Evolutionary conservation across 2,329 filamentous ascomycete species (phyloP), one percentile per base, ranked within the genome.

Genomic region (Aspergillus bombycis): DNA sequence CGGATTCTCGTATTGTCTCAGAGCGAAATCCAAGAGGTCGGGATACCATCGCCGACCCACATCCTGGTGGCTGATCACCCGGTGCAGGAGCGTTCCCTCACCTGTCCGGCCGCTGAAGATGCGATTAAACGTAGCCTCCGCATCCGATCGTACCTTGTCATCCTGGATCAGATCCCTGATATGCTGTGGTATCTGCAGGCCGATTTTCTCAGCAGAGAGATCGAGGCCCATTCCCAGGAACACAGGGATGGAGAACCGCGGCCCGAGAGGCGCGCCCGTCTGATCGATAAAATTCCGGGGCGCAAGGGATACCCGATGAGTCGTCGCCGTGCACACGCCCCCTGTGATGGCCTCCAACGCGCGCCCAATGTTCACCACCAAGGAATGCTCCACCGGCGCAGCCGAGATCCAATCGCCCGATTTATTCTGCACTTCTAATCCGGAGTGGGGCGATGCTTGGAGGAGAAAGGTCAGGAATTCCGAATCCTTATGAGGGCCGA

Each of bases 281-380:
- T 34, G 50, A 59, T 71, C 67, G 1, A 72, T n/a, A 28, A 75
- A 78, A 34, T 76, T 73, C 28, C 71, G 68, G 8, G 53, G 58
- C 14, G 65, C 68, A 11, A 77, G 64, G 53, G 66, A 74, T 5
- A 78, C 76, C 8, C 75, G 74, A 59, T 78, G 76, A 3, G 76
- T 78, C 1, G 76, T 77, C 8, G 76, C 76, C 2, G 71, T 75
- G 58, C 76, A 78, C 3, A 78, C 69, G 3, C 76, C 76, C 4
- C 72, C 69, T 0, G 76, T 78, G 10, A 78, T 65, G 1, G 75
- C 75, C 59, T 78, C 76, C 11, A 78, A 67, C 1, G 75, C 73
- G 16, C 75, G 73, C 0, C 80, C 82, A 32, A 84, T 83, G 60
- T 84, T 84, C 62, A 84, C 79, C 0, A 83, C 81, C n/a, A 84